Evolutionary conservation across 495 filamentous ascomycete species (phyloP).

Genomic region (Hyaloscypha variabilis): DNA sequence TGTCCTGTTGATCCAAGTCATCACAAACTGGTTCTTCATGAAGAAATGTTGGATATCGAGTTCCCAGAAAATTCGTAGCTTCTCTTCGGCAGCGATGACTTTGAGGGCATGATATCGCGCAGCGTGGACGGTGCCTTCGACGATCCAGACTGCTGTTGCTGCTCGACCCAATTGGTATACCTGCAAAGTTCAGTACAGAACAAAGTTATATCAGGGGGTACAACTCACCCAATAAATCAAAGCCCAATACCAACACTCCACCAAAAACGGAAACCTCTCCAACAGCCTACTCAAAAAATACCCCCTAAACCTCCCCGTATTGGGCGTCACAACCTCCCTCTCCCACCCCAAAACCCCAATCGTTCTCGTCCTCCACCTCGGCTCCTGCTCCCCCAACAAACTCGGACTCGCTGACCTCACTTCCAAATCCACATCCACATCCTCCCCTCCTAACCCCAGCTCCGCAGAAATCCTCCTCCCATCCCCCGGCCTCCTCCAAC

Average conservation of each 20-base stretch:
- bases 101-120: slow-evolving; percentile 60
- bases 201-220: background rate
- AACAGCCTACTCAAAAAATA: slow-evolving; percentile 61
- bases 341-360: slow-evolving; percentile 25
- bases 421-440: slow-evolving; percentile 8
- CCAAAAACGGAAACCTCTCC: slow-evolving; percentile 71
- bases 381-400: slow-evolving; percentile 18
- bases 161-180: slow-evolving; percentile 66
- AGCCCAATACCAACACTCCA: slow-evolving; percentile 84
- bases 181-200: slow-evolving; percentile 32
- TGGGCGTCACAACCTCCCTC: slow-evolving; percentile 50
- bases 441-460: background rate
- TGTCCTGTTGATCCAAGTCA: slow-evolving; percentile 61
- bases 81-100: slow-evolving; percentile 56
- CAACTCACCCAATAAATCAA: slow-evolving; percentile 62
- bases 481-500: slow-evolving; percentile 9
- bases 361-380: slow-evolving; percentile 25
- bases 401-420: slow-evolving; percentile 17
- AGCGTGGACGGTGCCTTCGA: slow-evolving; percentile 58
- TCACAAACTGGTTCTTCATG: slow-evolving; percentile 43
- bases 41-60: slow-evolving; percentile 57
- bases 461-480: slow-evolving; percentile 14
- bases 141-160: slow-evolving; percentile 60
- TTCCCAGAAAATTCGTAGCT: slow-evolving; percentile 60
- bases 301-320: slow-evolving; percentile 54